A percentile compares a stretch with the other conserved stretches of the same genome.
These are phyloP conservation scores for Hortiboletus flavorubellus DNA, from an alignment of 768 basidiomycete genomes.

Conservation along the genomic window DNA sequence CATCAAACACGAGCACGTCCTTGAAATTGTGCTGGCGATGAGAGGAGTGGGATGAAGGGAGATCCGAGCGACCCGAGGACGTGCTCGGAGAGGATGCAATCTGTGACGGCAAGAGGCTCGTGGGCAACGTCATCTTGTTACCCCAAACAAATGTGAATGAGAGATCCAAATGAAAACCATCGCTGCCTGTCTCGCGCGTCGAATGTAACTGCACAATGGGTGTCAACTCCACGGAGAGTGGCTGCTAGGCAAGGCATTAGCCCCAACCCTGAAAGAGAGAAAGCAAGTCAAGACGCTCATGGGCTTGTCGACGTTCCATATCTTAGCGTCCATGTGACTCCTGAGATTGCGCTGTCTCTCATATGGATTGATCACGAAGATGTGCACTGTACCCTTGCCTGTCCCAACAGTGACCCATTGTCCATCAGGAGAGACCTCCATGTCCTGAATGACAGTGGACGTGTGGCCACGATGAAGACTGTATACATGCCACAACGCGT, in stretches of 20 bases:
- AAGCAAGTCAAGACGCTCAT: conserved; percentile 30
- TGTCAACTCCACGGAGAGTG: conserved; percentile 48
- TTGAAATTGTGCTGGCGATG: conserved; percentile 48
- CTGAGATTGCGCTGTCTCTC: conserved; percentile 63
- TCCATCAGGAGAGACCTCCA: conserved; percentile 46
- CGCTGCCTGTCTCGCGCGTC: conserved; percentile 26
- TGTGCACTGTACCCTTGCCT: conserved; percentile 58
- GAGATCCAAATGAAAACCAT: conserved; percentile 38
- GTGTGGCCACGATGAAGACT: conserved; percentile 70
- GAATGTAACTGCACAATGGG: conserved; percentile 56
- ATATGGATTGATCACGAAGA: conserved; percentile 75
- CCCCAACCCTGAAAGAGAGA: not conserved
- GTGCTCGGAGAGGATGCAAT: conserved; percentile 26
- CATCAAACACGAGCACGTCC: conserved; percentile 69
- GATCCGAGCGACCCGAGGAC: conserved; percentile 28
- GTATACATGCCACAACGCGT: conserved; percentile 56
- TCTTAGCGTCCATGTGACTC: conserved; percentile 58
- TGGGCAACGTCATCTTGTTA: conserved; percentile 34
- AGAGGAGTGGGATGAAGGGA: conserved; percentile 27
- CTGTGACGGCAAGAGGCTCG: conserved; percentile 36
- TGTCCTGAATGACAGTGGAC: conserved; percentile 55
- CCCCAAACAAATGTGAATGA: conserved; percentile 53
- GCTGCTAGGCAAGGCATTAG: conserved; percentile 36
- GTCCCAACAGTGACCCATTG: conserved; percentile 72
- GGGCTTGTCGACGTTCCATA: conserved; percentile 49